Evolutionary conservation across 2,329 filamentous ascomycete genomes (phyloP).

Genomic region (Epichloe brachyelytri): DNA sequence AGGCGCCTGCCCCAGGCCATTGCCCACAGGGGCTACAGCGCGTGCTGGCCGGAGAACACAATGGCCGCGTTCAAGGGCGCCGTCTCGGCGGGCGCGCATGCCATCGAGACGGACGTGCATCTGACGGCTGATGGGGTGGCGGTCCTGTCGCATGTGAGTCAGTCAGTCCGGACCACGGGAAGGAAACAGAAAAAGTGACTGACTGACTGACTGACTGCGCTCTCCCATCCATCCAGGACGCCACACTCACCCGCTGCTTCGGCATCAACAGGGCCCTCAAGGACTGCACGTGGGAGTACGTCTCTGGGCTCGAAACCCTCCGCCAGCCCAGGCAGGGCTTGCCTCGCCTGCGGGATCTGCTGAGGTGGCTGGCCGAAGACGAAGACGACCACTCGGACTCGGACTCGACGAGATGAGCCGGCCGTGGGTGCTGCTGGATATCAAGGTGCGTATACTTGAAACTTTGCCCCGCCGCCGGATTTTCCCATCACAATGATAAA

Average conservation of each 20-base stretch:
- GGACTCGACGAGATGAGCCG: constrained; percentile 35
- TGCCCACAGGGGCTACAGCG: constrained; percentile 69
- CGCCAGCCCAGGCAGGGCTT: constrained; percentile 56
- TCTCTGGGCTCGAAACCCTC: constrained; percentile 55
- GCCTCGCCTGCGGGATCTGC: constrained; percentile 60
- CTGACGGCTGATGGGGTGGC: constrained; percentile 71
- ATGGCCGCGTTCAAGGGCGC: constrained; percentile 67
- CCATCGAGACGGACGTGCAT: constrained; percentile 81
- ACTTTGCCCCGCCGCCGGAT: no score
- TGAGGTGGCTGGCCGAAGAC: constrained; percentile 46
- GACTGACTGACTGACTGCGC: background rate
- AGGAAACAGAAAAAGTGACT: background rate
- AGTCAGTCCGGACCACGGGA: no score
- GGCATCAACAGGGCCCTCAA: constrained; percentile 58
- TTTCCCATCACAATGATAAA: no score
- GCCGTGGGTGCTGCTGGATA: constrained; percentile 64
- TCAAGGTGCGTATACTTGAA: no score
- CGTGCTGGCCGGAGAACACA: constrained; percentile 71
- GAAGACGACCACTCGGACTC: no score
- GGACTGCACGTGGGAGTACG: constrained; percentile 64
- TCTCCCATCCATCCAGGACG: constrained; percentile 39
- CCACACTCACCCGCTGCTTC: constrained; percentile 67
- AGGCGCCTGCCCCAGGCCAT: constrained; percentile 54
- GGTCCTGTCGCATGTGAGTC: constrained; percentile 64
- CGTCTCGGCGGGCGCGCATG: constrained; percentile 61